These are phyloP conservation scores for Trichocladium uniseriatum DNA, from an alignment of 495 filamentous ascomycete genomes.

Conservation along the genomic window DNA sequence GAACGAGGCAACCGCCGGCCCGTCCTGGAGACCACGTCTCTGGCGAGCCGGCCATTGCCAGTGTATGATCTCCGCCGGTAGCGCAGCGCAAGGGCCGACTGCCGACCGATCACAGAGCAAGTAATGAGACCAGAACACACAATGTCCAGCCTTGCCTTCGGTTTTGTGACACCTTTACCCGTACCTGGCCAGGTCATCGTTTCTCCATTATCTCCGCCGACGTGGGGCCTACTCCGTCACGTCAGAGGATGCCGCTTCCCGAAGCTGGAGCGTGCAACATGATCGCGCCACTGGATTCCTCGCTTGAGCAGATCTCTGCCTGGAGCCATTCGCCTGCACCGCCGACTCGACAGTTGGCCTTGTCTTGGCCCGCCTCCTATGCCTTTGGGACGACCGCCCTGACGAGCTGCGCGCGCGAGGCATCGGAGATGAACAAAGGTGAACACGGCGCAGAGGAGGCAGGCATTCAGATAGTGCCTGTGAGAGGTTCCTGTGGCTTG, in stretches of 20 bases:
- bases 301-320: conserved; percentile 9
- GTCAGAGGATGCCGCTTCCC: conserved; percentile 11
- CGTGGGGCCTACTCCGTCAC: conserved; percentile 7
- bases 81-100: conserved; percentile 8
- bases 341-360: conserved; percentile 1
- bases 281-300: conserved; percentile 10
- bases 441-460: background rate
- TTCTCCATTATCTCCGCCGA: conserved; percentile 14
- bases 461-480: background rate
- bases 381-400: background rate
- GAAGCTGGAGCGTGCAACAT: conserved; percentile 16
- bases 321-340: conserved; percentile 1
- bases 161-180: conserved; percentile 6
- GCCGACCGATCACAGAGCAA: conserved; percentile 7
- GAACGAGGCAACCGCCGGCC: conserved; percentile 8
- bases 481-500: conserved; percentile 3
- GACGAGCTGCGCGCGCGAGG: background rate
- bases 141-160: conserved; percentile 7
- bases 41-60: conserved; percentile 1
- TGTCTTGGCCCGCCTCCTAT: background rate
- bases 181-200: conserved; percentile 12
- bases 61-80: conserved; percentile 12
- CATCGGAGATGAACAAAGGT: background rate
- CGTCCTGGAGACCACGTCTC: conserved; percentile 2
- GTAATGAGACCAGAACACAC: conserved; percentile 7